Evolutionary conservation across 805 yeast species (phyloP), one percentile per base, ranked within the genome.

Genomic region (Blastobotrys muscicola): DNA sequence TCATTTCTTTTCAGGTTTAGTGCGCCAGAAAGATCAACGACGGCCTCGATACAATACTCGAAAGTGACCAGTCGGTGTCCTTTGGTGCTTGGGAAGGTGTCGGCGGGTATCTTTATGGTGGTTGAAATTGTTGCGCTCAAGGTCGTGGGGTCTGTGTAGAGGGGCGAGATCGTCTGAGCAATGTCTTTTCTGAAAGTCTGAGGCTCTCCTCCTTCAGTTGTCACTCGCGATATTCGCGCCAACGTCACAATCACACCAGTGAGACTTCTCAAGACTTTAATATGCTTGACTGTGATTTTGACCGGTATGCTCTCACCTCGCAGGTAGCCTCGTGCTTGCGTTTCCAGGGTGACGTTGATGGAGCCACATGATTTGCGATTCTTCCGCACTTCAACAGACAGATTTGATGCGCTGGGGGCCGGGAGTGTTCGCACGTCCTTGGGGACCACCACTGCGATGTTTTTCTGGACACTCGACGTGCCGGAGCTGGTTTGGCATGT

Each of bases 271-370:
- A 85, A 70, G 45, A 76, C 74, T 59, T 82, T 81, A 50, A 82
- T 74, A 59, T 87, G 95, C 38, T 75, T 69, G 35, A 87, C 67
- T 23, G 69, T 62, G 29, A 89, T 65, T 52, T 76, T 79, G 9
- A 89, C 72, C 0, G 94, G 92, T 0, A 89, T 75, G 1, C 71
- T 57, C 56, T 87, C 96, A 16, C 95, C 95, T 29, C 87, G 70
- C 1, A 84, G 63, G 55, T 72, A 86, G 0, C 96, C 97, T 33
- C 80, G 66, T 35, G 73, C 72, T 1, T 85, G 72, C 4, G 72
- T 46, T 26, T 68, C 67, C 5, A 78, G 72, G 3, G 68, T 55
- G 33, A 56, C 58, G 8, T 54, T 50, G 7, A 66, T 36, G 67
- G 68, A 6, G 67, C 74, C 45, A 57, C 50, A 10, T 66, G 68